Base-by-base conservation (phyloP, 139 green algal genomes). In the Chlorella sp. region DNA sequence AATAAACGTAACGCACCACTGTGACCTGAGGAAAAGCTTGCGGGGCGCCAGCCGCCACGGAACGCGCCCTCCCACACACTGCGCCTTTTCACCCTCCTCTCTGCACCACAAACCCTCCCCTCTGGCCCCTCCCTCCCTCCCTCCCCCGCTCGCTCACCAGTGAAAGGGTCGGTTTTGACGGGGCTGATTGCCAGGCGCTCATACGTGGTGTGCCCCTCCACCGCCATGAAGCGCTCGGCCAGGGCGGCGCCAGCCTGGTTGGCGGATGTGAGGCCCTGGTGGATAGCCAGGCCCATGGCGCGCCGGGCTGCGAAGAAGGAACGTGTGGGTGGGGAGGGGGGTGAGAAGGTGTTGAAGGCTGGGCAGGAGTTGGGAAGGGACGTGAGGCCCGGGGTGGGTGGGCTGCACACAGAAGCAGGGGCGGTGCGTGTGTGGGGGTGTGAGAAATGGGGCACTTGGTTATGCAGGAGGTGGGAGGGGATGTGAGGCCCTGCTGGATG, bases 181-280 rank as follows among this genome's bases (percentile, higher is more conserved):
- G 36, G 53, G 42, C 57, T 53, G 0, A 83, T n/a, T 2, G 32
- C 19, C n/a, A 89, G n/a, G 42, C 85, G 85, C 71, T 82, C 21
- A 42, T 89, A 89, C 11, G 32, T 73, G 26, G 71, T 83, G 34
- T 37, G 71, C 85, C 85, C 85, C 85, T 89, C 85, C 71, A 89
- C 42, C 40, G 37, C 66, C 19, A 34, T 73, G 64, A 39, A 81
- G 26, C 83, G 83, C 57, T 80, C 61, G 9, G 42, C 24, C 60
- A 48, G 36, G 60, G 61, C 81, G 32, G 57, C 36, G 40, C 40
- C 83, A 15, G 57, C 36, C 4, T 32, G n/a, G 2, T 61, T 40
- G 0, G 36, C 83, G 1, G 64, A 34, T 0, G 21, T 48, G 11
- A 88, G 36, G 26, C 64, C 83, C 83, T 88, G 83, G 1, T 66